Evolutionary conservation across 805 yeast species (phyloP), one percentile per base, ranked within the genome.

Genomic region (Wickerhamiella dianesei): DNA sequence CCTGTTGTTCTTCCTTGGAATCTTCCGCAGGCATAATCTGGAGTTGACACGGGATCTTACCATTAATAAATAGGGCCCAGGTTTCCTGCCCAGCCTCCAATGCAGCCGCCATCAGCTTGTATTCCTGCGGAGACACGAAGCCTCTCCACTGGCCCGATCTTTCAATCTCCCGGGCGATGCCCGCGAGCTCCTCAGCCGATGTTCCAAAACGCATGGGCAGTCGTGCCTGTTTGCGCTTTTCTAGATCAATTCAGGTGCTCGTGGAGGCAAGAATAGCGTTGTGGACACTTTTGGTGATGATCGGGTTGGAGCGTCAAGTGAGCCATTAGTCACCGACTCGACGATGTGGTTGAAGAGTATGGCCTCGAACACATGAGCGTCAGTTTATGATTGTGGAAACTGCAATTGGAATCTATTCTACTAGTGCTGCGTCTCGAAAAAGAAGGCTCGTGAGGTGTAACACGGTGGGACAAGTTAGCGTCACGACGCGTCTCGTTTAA

Each of bases 51-150:
- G 53, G 53, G 5, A 59, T 53, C 19, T 50, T 45, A 4, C 67
- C 67, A 2, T 53, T 46, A 35, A 64, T 46, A 46, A 67, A 63
- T 45, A 46, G 52, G 13, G 47, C 42, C 71, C 71, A 67, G 13
- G 56, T 48, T 17, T 53, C 57, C 16, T 53, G 61, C 21, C 63
- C 64, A 18, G 48, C 51, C 5, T 50, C 49, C 40, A 67, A 44
- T 1, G 64, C 68, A 25, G 51, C 48, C 37, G 52, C 54, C 42
- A 66, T 64, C 20, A 67, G 45, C 25, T 56, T 58, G 46, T 68
- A 69, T 49, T 68, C 72, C 36, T 57, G 61, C 6, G 58, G 55
- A 17, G 64, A 55, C 35, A 68, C 54, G 44, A 62, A 67, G 37
- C 69, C 63, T 2, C 37, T 20, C 57, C 57, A 54, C 20, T 35